A percentile compares a stretch with the other conserved stretches of the same genome.
Evolutionary conservation across 768 basidiomycete genomes (phyloP).

Genomic region (Albatrellus ellisii): DNA sequence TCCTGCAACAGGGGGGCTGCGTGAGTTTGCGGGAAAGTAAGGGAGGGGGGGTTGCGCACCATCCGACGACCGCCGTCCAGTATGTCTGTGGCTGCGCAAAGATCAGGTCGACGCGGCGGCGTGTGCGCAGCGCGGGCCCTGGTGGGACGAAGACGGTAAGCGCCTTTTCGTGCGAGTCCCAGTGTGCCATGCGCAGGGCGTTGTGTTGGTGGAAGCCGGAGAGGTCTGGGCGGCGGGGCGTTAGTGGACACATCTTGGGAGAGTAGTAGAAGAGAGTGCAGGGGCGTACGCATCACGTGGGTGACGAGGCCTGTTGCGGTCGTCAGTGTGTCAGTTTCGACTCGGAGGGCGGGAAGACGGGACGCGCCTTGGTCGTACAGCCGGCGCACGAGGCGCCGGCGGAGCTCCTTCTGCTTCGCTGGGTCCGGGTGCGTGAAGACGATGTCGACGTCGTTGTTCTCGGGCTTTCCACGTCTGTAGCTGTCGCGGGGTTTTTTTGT

Average conservation of each 20-base stretch:
- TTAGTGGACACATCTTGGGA: not conserved
- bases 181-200: slow-evolving; percentile 41
- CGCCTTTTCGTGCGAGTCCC: slow-evolving; percentile 77
- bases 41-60: slow-evolving; percentile 30
- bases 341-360: not conserved
- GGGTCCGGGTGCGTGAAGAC: slow-evolving; percentile 64
- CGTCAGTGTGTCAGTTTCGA: not conserved
- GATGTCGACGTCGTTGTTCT: slow-evolving; percentile 83
- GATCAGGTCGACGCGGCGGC: slow-evolving; percentile 76
- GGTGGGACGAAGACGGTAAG: slow-evolving; percentile 71
- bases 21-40: not conserved
- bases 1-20: slow-evolving; percentile 30
- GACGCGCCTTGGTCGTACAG: slow-evolving; percentile 39
- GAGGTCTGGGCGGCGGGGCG: slow-evolving; percentile 29
- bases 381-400: slow-evolving; percentile 41
- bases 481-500: slow-evolving; percentile 24
- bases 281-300: slow-evolving; percentile 66
- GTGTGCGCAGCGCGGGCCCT: slow-evolving; percentile 20
- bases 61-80: slow-evolving; percentile 84
- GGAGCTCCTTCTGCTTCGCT: slow-evolving; percentile 45
- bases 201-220: slow-evolving; percentile 47
- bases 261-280: not conserved
- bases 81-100: slow-evolving; percentile 66
- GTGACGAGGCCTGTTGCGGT: slow-evolving; percentile 52
- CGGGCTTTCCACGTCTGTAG: slow-evolving; percentile 71